Conservation (phyloP, 2,329 filamentous ascomycete genomes). For the Neospermospora avenae region DNA sequence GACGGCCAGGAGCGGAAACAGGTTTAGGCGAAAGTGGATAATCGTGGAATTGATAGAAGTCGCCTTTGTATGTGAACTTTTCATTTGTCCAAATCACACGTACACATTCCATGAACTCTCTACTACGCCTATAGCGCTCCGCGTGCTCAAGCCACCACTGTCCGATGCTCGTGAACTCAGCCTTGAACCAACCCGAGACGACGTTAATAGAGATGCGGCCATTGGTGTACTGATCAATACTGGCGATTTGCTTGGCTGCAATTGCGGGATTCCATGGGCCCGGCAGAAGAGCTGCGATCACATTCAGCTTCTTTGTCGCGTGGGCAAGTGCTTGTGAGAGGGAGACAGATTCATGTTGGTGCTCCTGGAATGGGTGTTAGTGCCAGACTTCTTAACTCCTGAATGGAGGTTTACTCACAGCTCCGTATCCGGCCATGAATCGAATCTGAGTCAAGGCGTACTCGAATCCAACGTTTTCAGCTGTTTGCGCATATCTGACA, state of each 20-base stretch:
- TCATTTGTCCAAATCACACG: slow-evolving; percentile 49
- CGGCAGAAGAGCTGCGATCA: slow-evolving; percentile 50
- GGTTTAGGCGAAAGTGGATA: slow-evolving; percentile 50
- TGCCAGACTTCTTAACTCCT: background rate
- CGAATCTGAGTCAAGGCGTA: slow-evolving; percentile 51
- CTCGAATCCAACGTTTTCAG: slow-evolving; percentile 48
- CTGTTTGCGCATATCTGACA: slow-evolving; percentile 46
- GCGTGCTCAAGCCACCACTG: slow-evolving; percentile 54
- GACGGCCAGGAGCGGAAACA: slow-evolving; percentile 41
- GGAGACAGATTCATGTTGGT: slow-evolving; percentile 51
- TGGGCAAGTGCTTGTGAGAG: slow-evolving; percentile 49
- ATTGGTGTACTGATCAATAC: slow-evolving; percentile 50
- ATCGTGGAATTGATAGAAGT: slow-evolving; percentile 52
- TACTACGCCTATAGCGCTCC: slow-evolving; percentile 48
- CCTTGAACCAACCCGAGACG: slow-evolving; percentile 52
- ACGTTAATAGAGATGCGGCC: slow-evolving; percentile 51
- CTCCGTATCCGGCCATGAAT: slow-evolving; percentile 49
- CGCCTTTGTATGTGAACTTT: slow-evolving; percentile 48
- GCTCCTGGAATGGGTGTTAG: slow-evolving; percentile 23
- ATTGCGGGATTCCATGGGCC: slow-evolving; percentile 50
- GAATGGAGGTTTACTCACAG: slow-evolving; percentile 27
- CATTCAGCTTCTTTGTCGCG: slow-evolving; percentile 45
- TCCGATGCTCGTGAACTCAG: slow-evolving; percentile 49
- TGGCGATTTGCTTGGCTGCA: slow-evolving; percentile 51
- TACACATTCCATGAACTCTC: slow-evolving; percentile 50